Percentiles rank a stretch among this genome's conserved stretches.
phyloP scores from a whole-genome alignment of 306 rosid genomes.

The Delonix regia region DNA sequence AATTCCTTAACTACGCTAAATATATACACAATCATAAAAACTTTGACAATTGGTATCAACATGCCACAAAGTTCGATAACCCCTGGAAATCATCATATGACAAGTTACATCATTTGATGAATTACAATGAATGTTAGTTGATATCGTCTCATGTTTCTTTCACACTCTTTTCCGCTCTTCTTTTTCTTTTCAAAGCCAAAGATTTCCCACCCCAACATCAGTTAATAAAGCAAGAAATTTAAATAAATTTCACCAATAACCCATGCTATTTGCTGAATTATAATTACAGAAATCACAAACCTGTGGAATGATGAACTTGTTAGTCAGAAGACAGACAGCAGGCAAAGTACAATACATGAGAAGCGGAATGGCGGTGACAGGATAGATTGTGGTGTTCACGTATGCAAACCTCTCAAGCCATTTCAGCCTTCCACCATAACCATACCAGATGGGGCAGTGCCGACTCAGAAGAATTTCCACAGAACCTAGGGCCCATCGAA shows the following conservation, averaged over 20 bases:
- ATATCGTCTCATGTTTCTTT: neutral
- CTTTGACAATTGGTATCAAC: neutral
- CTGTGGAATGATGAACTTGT: constrained; percentile 99
- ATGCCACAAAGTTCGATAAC: neutral
- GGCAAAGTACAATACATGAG: constrained; percentile 91
- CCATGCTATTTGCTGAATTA: neutral
- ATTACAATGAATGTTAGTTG: neutral
- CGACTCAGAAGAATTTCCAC: constrained; percentile 95
- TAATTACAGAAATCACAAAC: constrained; percentile 46
- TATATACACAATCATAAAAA: neutral
- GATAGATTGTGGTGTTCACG: constrained; percentile 96
- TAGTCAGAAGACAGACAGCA: constrained; percentile 93
- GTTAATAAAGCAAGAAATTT: neutral
- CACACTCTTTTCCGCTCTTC: neutral
- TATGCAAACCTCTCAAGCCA: constrained; percentile 96
- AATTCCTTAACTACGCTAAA: neutral
- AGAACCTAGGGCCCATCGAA: constrained; percentile 96
- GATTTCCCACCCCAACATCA: neutral
- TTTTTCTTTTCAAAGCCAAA: neutral
- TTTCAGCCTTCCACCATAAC: constrained; percentile 88
- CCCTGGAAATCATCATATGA: neutral
- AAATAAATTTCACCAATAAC: neutral
- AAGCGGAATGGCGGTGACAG: constrained; percentile 90
- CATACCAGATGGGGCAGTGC: constrained; percentile 98
- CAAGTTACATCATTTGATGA: neutral